Evolutionary conservation across 495 filamentous ascomycete species (phyloP).

Genomic region (Aspergillus hancockii): DNA sequence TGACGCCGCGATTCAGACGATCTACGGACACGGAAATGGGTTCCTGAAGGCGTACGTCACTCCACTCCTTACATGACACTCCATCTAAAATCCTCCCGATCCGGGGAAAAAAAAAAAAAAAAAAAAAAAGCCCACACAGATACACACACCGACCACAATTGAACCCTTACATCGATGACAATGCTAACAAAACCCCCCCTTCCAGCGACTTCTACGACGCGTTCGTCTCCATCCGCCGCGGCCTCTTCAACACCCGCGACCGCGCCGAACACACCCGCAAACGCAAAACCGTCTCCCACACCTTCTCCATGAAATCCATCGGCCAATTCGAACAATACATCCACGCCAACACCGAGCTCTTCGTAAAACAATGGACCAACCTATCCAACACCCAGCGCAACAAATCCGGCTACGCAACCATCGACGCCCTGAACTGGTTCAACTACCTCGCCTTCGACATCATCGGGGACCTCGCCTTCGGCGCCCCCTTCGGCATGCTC

Average conservation of each 20-base stretch:
- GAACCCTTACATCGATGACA: conserved; percentile 1
- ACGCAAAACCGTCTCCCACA: conserved; percentile 85
- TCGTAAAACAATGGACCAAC: conserved; percentile 72
- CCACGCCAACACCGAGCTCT: conserved; percentile 71
- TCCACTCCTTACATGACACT: background rate
- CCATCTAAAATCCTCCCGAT: background rate
- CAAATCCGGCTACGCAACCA: conserved; percentile 53
- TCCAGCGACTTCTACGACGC: conserved; percentile 81
- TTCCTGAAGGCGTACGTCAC: conserved; percentile 67
- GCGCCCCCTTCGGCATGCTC: conserved; percentile 57
- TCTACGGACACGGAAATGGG: conserved; percentile 71
- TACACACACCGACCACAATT: background rate
- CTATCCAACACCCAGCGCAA: conserved; percentile 47
- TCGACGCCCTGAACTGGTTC: conserved; percentile 89
- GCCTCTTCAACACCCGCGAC: conserved; percentile 89
- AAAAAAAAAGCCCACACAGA: no score
- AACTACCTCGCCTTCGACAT: conserved; percentile 94
- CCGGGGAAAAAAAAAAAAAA: background rate
- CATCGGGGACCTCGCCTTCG: conserved; percentile 66
- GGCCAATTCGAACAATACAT: conserved; percentile 91
- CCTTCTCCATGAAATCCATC: conserved; percentile 80
- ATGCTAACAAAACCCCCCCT: no score
- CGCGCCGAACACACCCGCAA: conserved; percentile 83
- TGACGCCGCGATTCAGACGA: conserved; percentile 52
- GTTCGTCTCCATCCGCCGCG: conserved; percentile 83